phyloP scores from a whole-genome alignment of 768 basidiomycete species.

The Lentinula sp. region DNA sequence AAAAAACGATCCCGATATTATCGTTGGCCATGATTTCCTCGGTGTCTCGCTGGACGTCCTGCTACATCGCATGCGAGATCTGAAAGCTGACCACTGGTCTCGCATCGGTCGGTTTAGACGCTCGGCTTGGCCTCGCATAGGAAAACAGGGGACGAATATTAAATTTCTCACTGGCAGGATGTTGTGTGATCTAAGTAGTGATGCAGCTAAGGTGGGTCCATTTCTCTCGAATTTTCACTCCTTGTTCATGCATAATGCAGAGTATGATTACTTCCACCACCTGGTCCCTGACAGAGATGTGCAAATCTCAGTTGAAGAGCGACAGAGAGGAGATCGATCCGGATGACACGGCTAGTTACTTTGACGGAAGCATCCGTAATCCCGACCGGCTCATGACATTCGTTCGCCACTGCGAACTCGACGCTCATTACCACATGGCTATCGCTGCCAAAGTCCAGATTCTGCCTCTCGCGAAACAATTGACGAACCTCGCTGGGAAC shows the following conservation, averaged over 20 bases:
- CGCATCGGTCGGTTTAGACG: conserved; percentile 87
- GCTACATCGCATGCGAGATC: conserved; percentile 83
- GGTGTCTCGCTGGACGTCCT: conserved; percentile 88
- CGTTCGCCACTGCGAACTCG: conserved; percentile 89
- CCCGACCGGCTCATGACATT: conserved; percentile 82
- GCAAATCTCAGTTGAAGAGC: conserved; percentile 77
- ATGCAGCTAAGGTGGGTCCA: conserved; percentile 77
- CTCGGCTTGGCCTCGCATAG: conserved; percentile 74
- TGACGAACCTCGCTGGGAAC: conserved; percentile 95
- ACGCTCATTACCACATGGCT: conserved; percentile 97
- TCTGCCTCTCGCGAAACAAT: conserved; percentile 83
- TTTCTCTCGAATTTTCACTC: neutral
- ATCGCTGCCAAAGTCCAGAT: conserved; percentile 93
- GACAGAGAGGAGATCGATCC: conserved; percentile 93
- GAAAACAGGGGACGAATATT: conserved; percentile 79
- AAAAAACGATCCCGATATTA: conserved; percentile 88
- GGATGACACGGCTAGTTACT: conserved; percentile 87
- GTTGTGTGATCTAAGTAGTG: conserved; percentile 89
- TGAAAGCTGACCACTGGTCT: conserved; percentile 92
- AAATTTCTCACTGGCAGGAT: conserved; percentile 80
- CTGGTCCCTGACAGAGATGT: conserved; percentile 98
- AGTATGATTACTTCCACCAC: conserved; percentile 97
- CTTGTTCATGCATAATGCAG: conserved; percentile 29
- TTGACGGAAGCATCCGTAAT: conserved; percentile 75
- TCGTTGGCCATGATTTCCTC: conserved; percentile 92